A percentile compares a stretch with the other conserved stretches of the same genome.
These are phyloP conservation scores for Trichomonas tenax DNA, from an alignment of 208 protist genomes.

Conservation along the genomic window DNA sequence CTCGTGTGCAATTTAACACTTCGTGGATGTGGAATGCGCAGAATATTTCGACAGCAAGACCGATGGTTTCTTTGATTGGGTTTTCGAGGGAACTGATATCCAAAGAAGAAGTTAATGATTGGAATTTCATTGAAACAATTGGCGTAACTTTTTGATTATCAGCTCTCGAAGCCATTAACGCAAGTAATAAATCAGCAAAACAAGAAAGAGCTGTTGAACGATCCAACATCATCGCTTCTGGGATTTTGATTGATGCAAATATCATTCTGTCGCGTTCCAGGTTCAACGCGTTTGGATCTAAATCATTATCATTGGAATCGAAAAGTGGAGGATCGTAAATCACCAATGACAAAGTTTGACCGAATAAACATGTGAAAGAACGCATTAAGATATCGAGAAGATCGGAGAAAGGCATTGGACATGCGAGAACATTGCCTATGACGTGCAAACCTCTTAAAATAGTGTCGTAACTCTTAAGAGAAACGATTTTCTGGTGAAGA, in stretches of 20 bases:
- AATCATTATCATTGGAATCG: background rate
- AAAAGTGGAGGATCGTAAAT: background rate
- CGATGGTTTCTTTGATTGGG: background rate
- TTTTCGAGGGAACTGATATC: background rate
- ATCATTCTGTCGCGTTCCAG: constrained; percentile 18
- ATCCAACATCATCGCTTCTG: background rate
- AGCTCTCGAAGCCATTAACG: background rate
- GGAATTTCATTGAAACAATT: background rate
- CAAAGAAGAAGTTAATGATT: background rate
- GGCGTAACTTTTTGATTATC: background rate
- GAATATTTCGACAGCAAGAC: background rate
- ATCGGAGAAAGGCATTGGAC: background rate
- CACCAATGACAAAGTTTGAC: background rate
- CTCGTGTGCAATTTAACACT: background rate
- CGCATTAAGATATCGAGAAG: background rate
- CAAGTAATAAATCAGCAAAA: background rate
- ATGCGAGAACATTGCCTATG: background rate
- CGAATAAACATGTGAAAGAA: background rate
- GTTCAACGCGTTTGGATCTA: background rate
- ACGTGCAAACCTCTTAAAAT: background rate
- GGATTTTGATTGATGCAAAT: constrained; percentile 14
- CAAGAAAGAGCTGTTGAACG: background rate
- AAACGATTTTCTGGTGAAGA: background rate
- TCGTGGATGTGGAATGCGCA: background rate
- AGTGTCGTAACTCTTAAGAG: background rate